Evolutionary conservation across 2,329 filamentous ascomycete species (phyloP).

Genomic region (Cladorrhinum sp.): DNA sequence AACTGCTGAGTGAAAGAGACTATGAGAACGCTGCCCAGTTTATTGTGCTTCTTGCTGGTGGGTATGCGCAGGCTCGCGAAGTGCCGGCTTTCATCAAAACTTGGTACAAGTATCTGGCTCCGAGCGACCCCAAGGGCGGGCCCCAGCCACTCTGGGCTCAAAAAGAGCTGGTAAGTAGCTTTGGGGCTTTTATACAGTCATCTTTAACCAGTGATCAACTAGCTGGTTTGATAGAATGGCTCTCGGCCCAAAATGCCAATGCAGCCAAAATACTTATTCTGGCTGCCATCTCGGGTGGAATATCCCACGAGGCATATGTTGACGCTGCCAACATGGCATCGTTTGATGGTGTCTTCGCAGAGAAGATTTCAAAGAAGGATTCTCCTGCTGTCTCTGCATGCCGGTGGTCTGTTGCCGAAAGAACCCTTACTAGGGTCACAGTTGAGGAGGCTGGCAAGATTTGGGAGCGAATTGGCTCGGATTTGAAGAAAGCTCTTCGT

Average conservation of each 20-base stretch:
- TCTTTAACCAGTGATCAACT: slow-evolving; percentile 47
- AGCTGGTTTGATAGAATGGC: slow-evolving; percentile 42
- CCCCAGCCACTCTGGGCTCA: slow-evolving; percentile 30
- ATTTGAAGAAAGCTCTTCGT: slow-evolving; percentile 25
- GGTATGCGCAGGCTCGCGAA: slow-evolving; percentile 44
- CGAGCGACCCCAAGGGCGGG: slow-evolving; percentile 29
- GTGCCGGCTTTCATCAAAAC: slow-evolving; percentile 45
- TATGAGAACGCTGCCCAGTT: slow-evolving; percentile 32
- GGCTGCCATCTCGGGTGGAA: slow-evolving; percentile 41
- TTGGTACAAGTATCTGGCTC: slow-evolving; percentile 45
- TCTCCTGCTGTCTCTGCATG: slow-evolving; percentile 17
- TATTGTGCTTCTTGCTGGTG: slow-evolving; percentile 42
- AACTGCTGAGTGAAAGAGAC: slow-evolving; percentile 21
- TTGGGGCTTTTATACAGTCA: slow-evolving; percentile 37
- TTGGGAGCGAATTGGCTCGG: slow-evolving; percentile 28
- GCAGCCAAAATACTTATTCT: slow-evolving; percentile 42
- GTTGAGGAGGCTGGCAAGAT: slow-evolving; percentile 26
- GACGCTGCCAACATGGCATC: slow-evolving; percentile 39
- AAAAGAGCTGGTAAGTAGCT: slow-evolving; percentile 23
- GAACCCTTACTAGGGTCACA: slow-evolving; percentile 29
- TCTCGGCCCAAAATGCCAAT: slow-evolving; percentile 33
- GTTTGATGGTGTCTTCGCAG: slow-evolving; percentile 20
- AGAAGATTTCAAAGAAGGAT: slow-evolving; percentile 22
- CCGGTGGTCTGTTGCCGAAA: slow-evolving; percentile 29
- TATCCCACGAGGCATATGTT: slow-evolving; percentile 41